Evolutionary conservation across 106 monocot species (phyloP), one percentile per base, ranked within the genome.

Genomic region (Narthecium ossifragum): DNA sequence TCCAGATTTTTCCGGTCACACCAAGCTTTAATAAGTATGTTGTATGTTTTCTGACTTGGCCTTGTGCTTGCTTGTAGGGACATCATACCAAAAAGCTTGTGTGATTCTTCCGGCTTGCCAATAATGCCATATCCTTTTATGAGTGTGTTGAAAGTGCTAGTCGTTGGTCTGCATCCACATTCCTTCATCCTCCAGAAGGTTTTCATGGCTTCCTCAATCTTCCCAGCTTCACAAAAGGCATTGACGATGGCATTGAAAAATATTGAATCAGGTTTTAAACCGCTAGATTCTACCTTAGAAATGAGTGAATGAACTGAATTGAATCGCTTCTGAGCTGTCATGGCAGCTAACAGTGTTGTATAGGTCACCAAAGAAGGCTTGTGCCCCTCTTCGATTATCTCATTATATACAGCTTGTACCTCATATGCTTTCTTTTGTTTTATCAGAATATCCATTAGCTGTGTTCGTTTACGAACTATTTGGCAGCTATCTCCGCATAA

Each of bases 11-110:
- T 21, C 64, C 71, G 52, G 63, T 85, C 88, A 53, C 88, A 85
- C 88, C 88, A 88, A 27, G 85, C 88, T 74, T 85, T 88, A 57
- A 93, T 82, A 10, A 93, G 70, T 58, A 85, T 85, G 62, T 93
- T 93, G 68, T 79, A 88, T 46, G 93, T 82, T 63, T 73, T 82
- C 45, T 65, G 68, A 52, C 62, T 82, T 46, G 93, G 85, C 40
- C 55, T 82, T 50, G 70, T 68, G 33, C 80, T 57, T 55, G 28
- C 60, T 39, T 81, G 73, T 6, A 11, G 27, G 13, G 67, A 69
- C 88, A 88, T 93, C 74, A 83, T 71, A 47, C 83, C 61, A 10
- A 93, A 63, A 25, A 93, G 69, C 6, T 76, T 76, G 49, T 77
- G 63, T 10, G 85, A 75, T 41, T 88, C 88, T 64, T 85, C 79